Evolutionary conservation across 2,329 filamentous ascomycete species (phyloP).

Genomic region (Trichoderma simmonsii): DNA sequence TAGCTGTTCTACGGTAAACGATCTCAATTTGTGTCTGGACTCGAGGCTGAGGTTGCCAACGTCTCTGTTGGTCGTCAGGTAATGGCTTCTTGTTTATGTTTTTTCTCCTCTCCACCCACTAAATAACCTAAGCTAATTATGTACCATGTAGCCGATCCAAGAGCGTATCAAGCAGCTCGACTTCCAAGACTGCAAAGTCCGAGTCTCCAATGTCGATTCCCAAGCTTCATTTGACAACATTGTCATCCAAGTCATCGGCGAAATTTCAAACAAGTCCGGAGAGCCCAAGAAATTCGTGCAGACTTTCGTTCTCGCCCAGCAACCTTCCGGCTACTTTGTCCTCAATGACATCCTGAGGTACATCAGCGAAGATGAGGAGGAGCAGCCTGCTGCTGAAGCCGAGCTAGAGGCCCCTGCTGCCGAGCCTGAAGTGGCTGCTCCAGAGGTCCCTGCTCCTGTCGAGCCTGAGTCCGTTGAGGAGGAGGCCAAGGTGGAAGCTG

Average conservation of each 20-base stretch:
- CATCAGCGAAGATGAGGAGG: slow-evolving; percentile 79
- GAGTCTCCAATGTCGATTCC: slow-evolving; percentile 95
- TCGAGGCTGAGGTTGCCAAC: slow-evolving; percentile 82
- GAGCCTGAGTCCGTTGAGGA: slow-evolving; percentile 36
- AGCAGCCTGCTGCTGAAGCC: slow-evolving; percentile 49
- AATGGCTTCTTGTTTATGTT: slow-evolving; percentile 17
- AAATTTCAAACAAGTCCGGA: slow-evolving; percentile 90
- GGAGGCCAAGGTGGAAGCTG: slow-evolving; percentile 40
- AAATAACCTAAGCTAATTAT: slow-evolving; percentile 18
- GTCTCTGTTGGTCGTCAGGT: slow-evolving; percentile 88
- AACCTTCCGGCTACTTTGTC: slow-evolving; percentile 96
- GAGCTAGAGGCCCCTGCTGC: slow-evolving; percentile 32
- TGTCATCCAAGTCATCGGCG: slow-evolving; percentile 95
- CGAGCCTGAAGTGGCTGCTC: slow-evolving; percentile 27
- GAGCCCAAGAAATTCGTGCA: slow-evolving; percentile 96
- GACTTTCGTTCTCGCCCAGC: slow-evolving; percentile 94
- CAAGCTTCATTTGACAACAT: slow-evolving; percentile 92
- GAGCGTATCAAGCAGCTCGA: slow-evolving; percentile 90
- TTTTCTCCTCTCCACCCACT: background rate
- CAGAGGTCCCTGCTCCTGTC: slow-evolving; percentile 29
- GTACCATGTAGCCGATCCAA: slow-evolving; percentile 70
- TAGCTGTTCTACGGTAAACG: slow-evolving; percentile 93
- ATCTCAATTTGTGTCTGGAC: slow-evolving; percentile 90
- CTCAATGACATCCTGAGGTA: slow-evolving; percentile 98
- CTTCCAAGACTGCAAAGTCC: slow-evolving; percentile 97